Evolutionary conservation across 2,329 filamentous ascomycete genomes (phyloP).

Genomic region (Fusarium lateritium): DNA sequence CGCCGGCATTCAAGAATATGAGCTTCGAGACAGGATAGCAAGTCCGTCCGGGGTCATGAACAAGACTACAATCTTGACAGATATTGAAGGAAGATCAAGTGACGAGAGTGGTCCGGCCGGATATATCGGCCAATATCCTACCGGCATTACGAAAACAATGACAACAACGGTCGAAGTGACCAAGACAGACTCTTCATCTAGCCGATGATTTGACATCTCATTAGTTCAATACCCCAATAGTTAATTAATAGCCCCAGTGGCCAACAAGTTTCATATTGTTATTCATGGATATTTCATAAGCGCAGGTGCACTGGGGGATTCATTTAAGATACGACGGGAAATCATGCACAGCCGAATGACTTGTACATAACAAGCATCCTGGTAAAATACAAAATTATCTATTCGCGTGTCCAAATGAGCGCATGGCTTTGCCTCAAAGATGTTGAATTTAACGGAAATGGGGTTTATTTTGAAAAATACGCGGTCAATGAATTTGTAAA

Average conservation of each 20-base stretch:
- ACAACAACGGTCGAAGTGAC: slow-evolving; percentile 48
- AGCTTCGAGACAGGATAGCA: slow-evolving; percentile 45
- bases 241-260: not conserved
- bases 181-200: not conserved
- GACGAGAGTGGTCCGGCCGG: slow-evolving; percentile 43
- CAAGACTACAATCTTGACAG: slow-evolving; percentile 42
- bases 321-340: no score
- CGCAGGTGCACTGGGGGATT: no score
- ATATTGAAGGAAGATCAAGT: slow-evolving; percentile 43
- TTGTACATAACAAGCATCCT: no score
- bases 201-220: not conserved
- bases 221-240: not conserved
- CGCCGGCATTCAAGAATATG: slow-evolving; percentile 42
- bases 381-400: no score
- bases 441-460: no score
- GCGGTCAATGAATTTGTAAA: no score
- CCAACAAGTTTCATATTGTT: not conserved
- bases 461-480: no score
- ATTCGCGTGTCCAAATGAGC: no score
- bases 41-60: slow-evolving; percentile 22
- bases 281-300: not conserved
- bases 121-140: slow-evolving; percentile 7
- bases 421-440: no score
- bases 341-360: no score
- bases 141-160: slow-evolving; percentile 51